Evolutionary conservation across 768 basidiomycete species (phyloP).

Genomic region (Megacollybia marginata): DNA sequence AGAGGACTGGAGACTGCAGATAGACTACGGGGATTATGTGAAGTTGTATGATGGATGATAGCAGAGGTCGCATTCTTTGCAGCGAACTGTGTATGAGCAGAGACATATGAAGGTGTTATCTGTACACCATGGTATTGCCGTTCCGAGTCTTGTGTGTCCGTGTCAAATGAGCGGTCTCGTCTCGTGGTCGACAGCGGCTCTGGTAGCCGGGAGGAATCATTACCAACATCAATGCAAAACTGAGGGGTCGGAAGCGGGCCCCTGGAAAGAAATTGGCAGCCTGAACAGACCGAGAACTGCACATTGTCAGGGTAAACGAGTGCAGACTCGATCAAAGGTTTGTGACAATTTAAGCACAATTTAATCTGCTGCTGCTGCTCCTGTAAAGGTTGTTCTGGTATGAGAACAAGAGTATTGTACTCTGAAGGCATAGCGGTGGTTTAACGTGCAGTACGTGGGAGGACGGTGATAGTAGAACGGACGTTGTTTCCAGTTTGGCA

Average conservation of each 20-base stretch:
- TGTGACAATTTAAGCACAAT: slow-evolving; percentile 38
- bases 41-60: slow-evolving; percentile 1
- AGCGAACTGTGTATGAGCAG: slow-evolving; percentile 6
- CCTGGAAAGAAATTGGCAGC: slow-evolving; percentile 26
- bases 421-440: slow-evolving; percentile 43
- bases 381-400: slow-evolving; percentile 17
- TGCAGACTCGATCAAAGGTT: slow-evolving; percentile 28
- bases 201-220: slow-evolving; percentile 18
- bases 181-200: slow-evolving; percentile 23
- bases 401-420: slow-evolving; percentile 22
- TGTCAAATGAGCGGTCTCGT: slow-evolving; percentile 23
- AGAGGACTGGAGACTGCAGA: slow-evolving; percentile 37
- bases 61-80: neutral
- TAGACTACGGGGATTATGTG: slow-evolving; percentile 8
- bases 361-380: slow-evolving; percentile 28
- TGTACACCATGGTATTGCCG: slow-evolving; percentile 11
- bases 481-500: neutral
- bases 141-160: slow-evolving; percentile 15
- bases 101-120: slow-evolving; percentile 11
- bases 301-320: slow-evolving; percentile 21
- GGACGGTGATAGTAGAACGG: slow-evolving; percentile 9
- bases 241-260: slow-evolving; percentile 9
- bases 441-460: slow-evolving; percentile 13
- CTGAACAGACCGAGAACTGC: slow-evolving; percentile 43
- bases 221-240: slow-evolving; percentile 20